Conservation (phyloP, 2,329 filamentous ascomycete species). For the Leptographium radiaticola region DNA sequence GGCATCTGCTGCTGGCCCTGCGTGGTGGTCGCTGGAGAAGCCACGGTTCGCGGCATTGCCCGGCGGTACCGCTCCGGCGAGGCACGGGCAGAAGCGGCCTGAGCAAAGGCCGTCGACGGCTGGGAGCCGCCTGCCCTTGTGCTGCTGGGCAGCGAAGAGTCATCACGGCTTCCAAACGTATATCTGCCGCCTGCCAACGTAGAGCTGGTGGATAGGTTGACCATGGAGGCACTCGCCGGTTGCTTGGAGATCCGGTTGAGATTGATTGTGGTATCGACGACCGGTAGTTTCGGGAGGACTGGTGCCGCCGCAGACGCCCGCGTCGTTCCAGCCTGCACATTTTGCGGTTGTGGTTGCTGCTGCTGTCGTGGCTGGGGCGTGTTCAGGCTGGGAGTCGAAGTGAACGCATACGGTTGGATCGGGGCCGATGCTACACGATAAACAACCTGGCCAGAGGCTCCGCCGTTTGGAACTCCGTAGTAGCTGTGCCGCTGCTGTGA, state of each 20-base stretch:
- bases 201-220: constrained; percentile 25
- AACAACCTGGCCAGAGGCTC: constrained; percentile 23
- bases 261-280: constrained; percentile 16
- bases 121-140: constrained; percentile 25
- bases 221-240: constrained; percentile 24
- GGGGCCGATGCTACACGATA: constrained; percentile 46
- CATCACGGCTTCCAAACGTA: constrained; percentile 34
- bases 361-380: constrained; percentile 32
- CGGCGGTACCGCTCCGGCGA: constrained; percentile 79
- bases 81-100: constrained; percentile 47
- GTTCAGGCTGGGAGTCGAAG: constrained; percentile 52
- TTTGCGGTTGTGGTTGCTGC: constrained; percentile 1
- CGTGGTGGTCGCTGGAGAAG: constrained; percentile 27
- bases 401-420: constrained; percentile 68
- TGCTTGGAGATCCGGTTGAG: constrained; percentile 15
- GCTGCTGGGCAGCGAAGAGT: constrained; percentile 28
- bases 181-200: constrained; percentile 17
- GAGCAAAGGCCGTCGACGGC: constrained; percentile 39
- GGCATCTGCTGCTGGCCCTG: constrained; percentile 5
- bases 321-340: constrained; percentile 18
- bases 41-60: constrained; percentile 17
- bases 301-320: constrained; percentile 36
- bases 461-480: constrained; percentile 35
- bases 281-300: constrained; percentile 26
- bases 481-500: constrained; percentile 35